Evolutionary conservation across 2,329 filamentous ascomycete species (phyloP).

Genomic region (Tolypocladium inflatum): DNA sequence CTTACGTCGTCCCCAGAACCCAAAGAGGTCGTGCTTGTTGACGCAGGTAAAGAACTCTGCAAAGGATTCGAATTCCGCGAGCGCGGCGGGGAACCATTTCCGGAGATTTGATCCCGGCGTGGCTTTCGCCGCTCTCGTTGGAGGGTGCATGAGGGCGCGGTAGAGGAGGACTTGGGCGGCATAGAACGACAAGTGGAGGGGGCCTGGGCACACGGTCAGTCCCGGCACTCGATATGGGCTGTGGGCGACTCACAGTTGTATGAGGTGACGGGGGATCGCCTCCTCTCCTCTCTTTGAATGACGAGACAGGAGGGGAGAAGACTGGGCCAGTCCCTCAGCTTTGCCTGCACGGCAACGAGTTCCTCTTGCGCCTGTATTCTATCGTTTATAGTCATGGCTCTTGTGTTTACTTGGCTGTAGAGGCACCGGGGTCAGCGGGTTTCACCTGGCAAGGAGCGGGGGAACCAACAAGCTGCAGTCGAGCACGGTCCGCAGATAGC

Average conservation of each 20-base stretch:
- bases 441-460: not conserved
- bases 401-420: constrained; percentile 15
- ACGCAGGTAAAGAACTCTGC: constrained; percentile 26
- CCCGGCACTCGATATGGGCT: not conserved
- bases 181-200: constrained; percentile 32
- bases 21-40: constrained; percentile 23
- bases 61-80: constrained; percentile 26
- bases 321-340: constrained; percentile 24
- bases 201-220: constrained; percentile 13
- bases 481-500: constrained; percentile 20
- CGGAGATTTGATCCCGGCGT: constrained; percentile 24
- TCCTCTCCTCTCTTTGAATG: constrained; percentile 10
- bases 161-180: constrained; percentile 31
- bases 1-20: constrained; percentile 36
- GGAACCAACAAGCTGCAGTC: constrained; percentile 23
- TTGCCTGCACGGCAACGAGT: constrained; percentile 16
- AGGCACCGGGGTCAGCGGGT: constrained; percentile 2
- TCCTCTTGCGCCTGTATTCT: constrained; percentile 9
- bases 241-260: constrained; percentile 13
- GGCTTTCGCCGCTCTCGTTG: constrained; percentile 28
- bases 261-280: constrained; percentile 5
- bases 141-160: constrained; percentile 35
- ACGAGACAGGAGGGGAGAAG: constrained; percentile 25
- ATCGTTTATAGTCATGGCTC: constrained; percentile 6
- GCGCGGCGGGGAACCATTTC: constrained; percentile 22